phyloP scores from a whole-genome alignment of 805 yeast species.

The Kuraishia ogatae region DNA sequence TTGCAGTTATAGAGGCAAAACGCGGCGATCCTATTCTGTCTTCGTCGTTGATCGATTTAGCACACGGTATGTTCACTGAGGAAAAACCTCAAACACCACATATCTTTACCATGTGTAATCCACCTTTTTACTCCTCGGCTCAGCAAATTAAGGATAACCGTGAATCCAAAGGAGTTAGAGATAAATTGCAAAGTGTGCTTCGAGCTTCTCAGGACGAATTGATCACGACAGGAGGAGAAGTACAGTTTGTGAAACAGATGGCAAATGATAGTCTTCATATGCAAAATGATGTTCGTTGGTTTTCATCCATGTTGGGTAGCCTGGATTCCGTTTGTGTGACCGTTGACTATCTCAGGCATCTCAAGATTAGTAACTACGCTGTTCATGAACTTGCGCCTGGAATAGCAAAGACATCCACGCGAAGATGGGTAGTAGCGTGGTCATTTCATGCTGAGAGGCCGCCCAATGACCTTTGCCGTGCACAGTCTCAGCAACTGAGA shows the following conservation, averaged over 20 bases:
- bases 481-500: neutral
- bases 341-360: slow-evolving; percentile 5
- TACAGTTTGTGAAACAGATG: slow-evolving; percentile 26
- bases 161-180: slow-evolving; percentile 13
- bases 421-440: slow-evolving; percentile 32
- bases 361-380: slow-evolving; percentile 17
- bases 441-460: slow-evolving; percentile 12
- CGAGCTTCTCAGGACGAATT: slow-evolving; percentile 28
- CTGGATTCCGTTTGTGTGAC: slow-evolving; percentile 8
- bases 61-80: slow-evolving; percentile 9
- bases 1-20: slow-evolving; percentile 8
- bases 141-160: slow-evolving; percentile 21
- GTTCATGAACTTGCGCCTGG: slow-evolving; percentile 21
- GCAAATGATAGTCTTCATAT: slow-evolving; percentile 21
- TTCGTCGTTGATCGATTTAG: neutral
- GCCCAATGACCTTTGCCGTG: neutral
- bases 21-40: slow-evolving; percentile 2
- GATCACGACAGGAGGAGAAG: slow-evolving; percentile 38
- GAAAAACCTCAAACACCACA: neutral
- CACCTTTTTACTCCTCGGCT: slow-evolving; percentile 36
- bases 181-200: slow-evolving; percentile 11
- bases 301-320: slow-evolving; percentile 23
- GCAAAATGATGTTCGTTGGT: slow-evolving; percentile 22
- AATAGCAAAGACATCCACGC: slow-evolving; percentile 12
- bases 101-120: slow-evolving; percentile 37